These are phyloP conservation scores for Hypoxylon sp. DNA, from an alignment of 2,329 filamentous ascomycete genomes.

Conservation along the genomic window DNA sequence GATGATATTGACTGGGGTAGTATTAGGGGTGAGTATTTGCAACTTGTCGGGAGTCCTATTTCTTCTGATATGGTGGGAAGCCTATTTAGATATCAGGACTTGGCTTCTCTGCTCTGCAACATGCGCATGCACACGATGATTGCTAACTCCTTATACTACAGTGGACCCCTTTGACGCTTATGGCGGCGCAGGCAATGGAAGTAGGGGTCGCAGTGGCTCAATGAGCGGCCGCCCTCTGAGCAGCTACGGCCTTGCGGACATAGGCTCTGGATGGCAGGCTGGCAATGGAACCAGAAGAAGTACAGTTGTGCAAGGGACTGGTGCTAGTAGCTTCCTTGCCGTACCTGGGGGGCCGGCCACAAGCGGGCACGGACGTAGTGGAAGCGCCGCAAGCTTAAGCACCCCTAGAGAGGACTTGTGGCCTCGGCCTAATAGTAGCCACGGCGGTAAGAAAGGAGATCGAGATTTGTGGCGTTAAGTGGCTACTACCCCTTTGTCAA, in stretches of 20 bases:
- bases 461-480: conserved; percentile 62
- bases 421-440: conserved; percentile 62
- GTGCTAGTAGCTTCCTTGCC: conserved; percentile 67
- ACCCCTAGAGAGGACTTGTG: conserved; percentile 57
- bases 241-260: conserved; percentile 71
- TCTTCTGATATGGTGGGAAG: background rate
- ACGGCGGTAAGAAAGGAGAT: conserved; percentile 58
- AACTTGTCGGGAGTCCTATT: background rate
- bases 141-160: conserved; percentile 21
- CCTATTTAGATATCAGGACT: background rate
- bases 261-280: conserved; percentile 66
- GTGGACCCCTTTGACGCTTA: conserved; percentile 56
- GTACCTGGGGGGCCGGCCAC: conserved; percentile 59
- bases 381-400: conserved; percentile 43
- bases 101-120: background rate
- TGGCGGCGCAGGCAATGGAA: conserved; percentile 39
- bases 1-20: conserved; percentile 73
- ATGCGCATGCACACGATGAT: background rate
- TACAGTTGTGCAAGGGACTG: conserved; percentile 66
- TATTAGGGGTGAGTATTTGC: conserved; percentile 57
- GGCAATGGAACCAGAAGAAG: conserved; percentile 67
- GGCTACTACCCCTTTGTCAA: no score
- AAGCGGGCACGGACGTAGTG: conserved; percentile 44
- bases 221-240: conserved; percentile 64
- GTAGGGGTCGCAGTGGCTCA: conserved; percentile 52